Percentiles rank a stretch among this genome's conserved stretches.
These are phyloP conservation scores for Torulaspora indica DNA, from an alignment of 805 yeast species.

Conservation along the genomic window DNA sequence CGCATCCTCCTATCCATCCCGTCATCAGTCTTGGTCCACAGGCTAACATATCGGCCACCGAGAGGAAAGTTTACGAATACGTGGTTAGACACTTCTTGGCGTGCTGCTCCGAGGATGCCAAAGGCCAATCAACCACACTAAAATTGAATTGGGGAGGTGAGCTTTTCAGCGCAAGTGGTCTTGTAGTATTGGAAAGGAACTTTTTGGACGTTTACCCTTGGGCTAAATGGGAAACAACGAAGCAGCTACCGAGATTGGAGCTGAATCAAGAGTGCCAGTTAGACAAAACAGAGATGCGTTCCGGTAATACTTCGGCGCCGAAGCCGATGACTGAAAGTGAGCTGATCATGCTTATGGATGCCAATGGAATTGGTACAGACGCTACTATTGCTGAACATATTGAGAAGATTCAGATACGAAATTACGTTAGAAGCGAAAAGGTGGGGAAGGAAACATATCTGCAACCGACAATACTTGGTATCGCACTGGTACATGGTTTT, in stretches of 20 bases:
- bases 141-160: constrained; percentile 76
- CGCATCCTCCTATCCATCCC: constrained; percentile 99
- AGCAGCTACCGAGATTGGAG: constrained; percentile 58
- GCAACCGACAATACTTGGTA: constrained; percentile 78
- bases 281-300: constrained; percentile 51
- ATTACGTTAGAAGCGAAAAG: constrained; percentile 54
- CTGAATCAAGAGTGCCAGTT: constrained; percentile 56
- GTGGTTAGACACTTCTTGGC: constrained; percentile 84
- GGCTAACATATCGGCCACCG: constrained; percentile 33
- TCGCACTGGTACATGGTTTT: constrained; percentile 84
- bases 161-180: constrained; percentile 64
- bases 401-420: constrained; percentile 64
- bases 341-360: constrained; percentile 88
- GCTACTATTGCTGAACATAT: constrained; percentile 99
- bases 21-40: constrained; percentile 36
- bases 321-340: constrained; percentile 85
- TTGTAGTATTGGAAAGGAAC: constrained; percentile 66
- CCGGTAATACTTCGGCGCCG: constrained; percentile 81
- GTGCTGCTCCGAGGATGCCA: constrained; percentile 86
- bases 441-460: constrained; percentile 42
- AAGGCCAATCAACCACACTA: constrained; percentile 62
- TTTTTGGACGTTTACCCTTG: constrained; percentile 78
- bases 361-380: constrained; percentile 96
- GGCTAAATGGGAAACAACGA: constrained; percentile 68
- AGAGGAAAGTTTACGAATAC: constrained; percentile 76